Percentiles rank a stretch among this genome's conserved stretches.
Conservation (phyloP, 1,139 yeast genomes). For the Suhomyces terraborum region DNA sequence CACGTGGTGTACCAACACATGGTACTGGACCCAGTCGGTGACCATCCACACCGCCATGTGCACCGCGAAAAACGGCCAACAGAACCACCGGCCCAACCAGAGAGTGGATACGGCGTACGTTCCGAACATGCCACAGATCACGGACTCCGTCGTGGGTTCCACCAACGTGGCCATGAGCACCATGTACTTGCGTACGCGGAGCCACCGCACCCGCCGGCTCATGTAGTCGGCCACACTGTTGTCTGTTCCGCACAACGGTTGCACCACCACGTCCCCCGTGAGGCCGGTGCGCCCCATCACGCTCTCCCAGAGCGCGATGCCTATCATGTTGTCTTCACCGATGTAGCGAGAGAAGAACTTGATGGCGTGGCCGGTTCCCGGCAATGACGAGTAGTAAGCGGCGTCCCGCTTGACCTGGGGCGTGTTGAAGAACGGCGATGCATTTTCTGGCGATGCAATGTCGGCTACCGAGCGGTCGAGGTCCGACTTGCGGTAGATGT, state of each 20-base stretch:
- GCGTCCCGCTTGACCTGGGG: slow-evolving; percentile 37
- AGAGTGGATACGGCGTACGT: slow-evolving; percentile 57
- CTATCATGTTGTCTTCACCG: slow-evolving; percentile 94
- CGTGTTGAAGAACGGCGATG: slow-evolving; percentile 36
- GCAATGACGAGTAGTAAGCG: slow-evolving; percentile 23
- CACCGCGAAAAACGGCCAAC: slow-evolving; percentile 39
- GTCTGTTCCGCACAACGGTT: slow-evolving; percentile 63
- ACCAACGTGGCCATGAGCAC: slow-evolving; percentile 80
- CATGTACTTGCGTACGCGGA: slow-evolving; percentile 88
- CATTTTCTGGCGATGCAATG: slow-evolving; percentile 10
- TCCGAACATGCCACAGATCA: slow-evolving; percentile 70
- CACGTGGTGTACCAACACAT: slow-evolving; percentile 40
- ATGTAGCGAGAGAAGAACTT: slow-evolving; percentile 76
- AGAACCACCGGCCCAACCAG: slow-evolving; percentile 37
- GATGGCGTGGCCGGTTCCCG: slow-evolving; percentile 55
- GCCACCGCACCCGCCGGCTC: slow-evolving; percentile 76
- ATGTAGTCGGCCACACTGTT: slow-evolving; percentile 56
- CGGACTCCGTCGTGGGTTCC: slow-evolving; percentile 84
- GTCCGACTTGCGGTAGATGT: slow-evolving; percentile 69
- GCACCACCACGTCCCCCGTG: slow-evolving; percentile 78
- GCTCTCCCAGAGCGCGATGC: slow-evolving; percentile 76
- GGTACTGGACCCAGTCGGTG: slow-evolving; percentile 64
- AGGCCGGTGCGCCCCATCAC: slow-evolving; percentile 72
- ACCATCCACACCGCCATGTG: slow-evolving; percentile 67
- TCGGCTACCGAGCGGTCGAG: slow-evolving; percentile 61